phyloP scores from a whole-genome alignment of 1,284 basidiomycete genomes.

The Megacollybia platyphylla region DNA sequence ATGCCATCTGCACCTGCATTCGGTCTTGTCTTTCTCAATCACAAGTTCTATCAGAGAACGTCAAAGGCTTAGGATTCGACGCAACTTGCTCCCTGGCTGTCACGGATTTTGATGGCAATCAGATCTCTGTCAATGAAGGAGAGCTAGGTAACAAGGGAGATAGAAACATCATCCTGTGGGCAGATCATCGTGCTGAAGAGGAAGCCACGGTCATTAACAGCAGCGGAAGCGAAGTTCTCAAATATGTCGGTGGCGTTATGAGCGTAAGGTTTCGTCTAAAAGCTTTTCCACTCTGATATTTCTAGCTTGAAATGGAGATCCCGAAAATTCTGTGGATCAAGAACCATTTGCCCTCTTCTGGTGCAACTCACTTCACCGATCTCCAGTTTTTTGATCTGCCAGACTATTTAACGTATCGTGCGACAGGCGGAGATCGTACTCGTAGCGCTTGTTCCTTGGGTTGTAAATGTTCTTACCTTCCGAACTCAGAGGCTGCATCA shows the following conservation, averaged over 20 bases:
- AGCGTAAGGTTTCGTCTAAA: conserved; percentile 47
- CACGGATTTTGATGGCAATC: conserved; percentile 59
- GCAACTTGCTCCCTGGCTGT: conserved; percentile 96
- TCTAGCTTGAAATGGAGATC: conserved; percentile 90
- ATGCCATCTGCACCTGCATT: conserved; percentile 59
- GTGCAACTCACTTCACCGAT: conserved; percentile 44
- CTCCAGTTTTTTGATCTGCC: conserved; percentile 97
- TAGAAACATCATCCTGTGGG: conserved; percentile 85
- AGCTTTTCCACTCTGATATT: conserved; percentile 3
- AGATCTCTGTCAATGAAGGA: conserved; percentile 74
- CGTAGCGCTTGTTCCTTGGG: conserved; percentile 90
- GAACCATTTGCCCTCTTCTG: conserved; percentile 63
- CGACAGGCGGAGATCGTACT: conserved; percentile 58
- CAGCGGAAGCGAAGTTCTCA: conserved; percentile 75
- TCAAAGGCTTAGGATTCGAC: conserved; percentile 93
- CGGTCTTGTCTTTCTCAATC: conserved; percentile 56
- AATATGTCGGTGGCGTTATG: conserved; percentile 96
- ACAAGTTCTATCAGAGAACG: conserved; percentile 44
- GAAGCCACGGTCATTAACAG: conserved; percentile 88
- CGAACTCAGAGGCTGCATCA: conserved; percentile 25
- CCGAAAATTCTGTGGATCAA: conserved; percentile 97
- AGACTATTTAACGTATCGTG: conserved; percentile 91
- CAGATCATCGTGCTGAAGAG: conserved; percentile 87
- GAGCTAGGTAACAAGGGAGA: conserved; percentile 54
- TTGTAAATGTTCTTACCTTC: conserved; percentile 97